Base-by-base conservation (phyloP, 2,329 filamentous ascomycete genomes). In the Biscogniauxia sp. region DNA sequence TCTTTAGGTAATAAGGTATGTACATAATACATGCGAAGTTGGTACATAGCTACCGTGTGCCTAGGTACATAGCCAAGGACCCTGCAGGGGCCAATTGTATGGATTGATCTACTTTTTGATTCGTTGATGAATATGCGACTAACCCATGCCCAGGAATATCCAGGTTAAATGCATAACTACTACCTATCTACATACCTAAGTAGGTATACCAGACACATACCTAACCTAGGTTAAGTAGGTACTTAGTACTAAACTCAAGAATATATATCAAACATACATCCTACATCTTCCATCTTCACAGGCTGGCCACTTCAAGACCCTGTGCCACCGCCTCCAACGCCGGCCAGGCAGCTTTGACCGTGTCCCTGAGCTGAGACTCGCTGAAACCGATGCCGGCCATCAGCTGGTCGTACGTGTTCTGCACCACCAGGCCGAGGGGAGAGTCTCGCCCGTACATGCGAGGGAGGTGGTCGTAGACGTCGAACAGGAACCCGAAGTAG, bases 401-500 rank as follows among this genome's bases (percentile, higher is more conserved):
- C 50, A 71, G 64, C 59, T 71, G 66, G 55, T 56, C 37, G 54
- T 69, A 69, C 2, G 69, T 71, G 53, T 58, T 63, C 20, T 68
- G 52, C 28, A 69, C 56, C 9, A 72, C 60, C n/a, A 54, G 61
- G 4, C 67, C 66, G 26, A 71, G 68, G 1, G 69, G 68, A 19
- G 65, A 69, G 11, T 65, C 56, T 11, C 54, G 45, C n/a, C 67
- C 65, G 54, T 66, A 70, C 64, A 68, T 68, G 28, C 56, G 55
- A 17, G 64, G 63, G 3, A 64, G 59, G 56, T 71, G 50, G 15
- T 72, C 69, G 57, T 67, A 62, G 17, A 70, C 55, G 20, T 69
- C 66, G 53, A 71, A 65, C 9, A 72, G 60, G 25, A 71, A 66
- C 5, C 69, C 69, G 54, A 69, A 65, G 51, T 69, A 71, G 26